Evolutionary conservation across 2,329 filamentous ascomycete genomes (phyloP), one percentile per base, ranked within the genome.

Genomic region (Diaporthe eres): DNA sequence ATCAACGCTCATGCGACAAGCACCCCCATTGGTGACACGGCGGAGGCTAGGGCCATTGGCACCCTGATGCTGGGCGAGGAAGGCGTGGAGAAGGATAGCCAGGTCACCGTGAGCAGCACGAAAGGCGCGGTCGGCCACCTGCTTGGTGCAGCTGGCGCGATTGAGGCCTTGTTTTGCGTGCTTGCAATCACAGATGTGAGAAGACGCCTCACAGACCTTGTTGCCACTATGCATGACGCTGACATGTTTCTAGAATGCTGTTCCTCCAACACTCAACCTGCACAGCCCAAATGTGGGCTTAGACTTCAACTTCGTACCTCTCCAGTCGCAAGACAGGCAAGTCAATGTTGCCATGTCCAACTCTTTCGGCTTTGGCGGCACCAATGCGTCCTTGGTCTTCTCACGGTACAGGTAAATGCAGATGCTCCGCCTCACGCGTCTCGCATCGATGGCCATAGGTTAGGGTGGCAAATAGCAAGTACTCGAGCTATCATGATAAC

Each of bases 361-460:
- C 81, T 98, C 96, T 82, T 99, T 99, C 85, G 97, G 97, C 0
- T 99, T 99, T 86, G 97, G 97, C 15, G 97, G 97, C 22, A 98
- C 96, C 1, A 99, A 99, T 85, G 96, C 96, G 57, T 95, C 92
- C 72, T 86, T 99, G 51, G 95, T 95, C 71, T 96, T 98, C 80
- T 89, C 74, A 53, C 73, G 76, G 25, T 77, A 76, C 58, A 34
- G n/a, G 8, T 77, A 73, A 65, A 17, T 15, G 9, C 2, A 9
- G 28, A 8, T 19, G 15, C 4, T n/a, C 4, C 22, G 12, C 31
- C 25, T 63, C 22, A 37, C 10, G 37, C 13, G 2, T 9, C 58
- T 44, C n/a, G 8, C 13, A 22, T 39, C 8, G 22, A 51, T 53
- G 47, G 5, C 22, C 10, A 28, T 42, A 1, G 13, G 7, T 7